Percentiles rank a stretch among this genome's conserved stretches.
phyloP scores from a whole-genome alignment of 768 basidiomycete species.

The Macrolepiota albuminosa region DNA sequence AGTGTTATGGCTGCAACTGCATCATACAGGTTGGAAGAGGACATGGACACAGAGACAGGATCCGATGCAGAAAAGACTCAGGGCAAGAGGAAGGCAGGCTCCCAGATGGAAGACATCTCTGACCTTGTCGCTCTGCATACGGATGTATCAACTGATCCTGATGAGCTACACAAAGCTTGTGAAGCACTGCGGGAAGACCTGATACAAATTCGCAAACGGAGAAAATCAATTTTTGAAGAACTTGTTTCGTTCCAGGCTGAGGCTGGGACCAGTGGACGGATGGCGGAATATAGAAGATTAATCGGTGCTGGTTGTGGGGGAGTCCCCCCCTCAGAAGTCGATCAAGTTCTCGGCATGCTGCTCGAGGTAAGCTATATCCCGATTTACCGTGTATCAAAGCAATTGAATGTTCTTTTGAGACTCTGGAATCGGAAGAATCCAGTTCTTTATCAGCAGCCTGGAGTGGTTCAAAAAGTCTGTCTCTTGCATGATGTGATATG shows the following conservation, averaged over 20 bases:
- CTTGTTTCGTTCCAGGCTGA: constrained; percentile 82
- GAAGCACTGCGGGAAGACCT: constrained; percentile 64
- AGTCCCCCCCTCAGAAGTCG: constrained; percentile 81
- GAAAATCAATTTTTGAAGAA: constrained; percentile 69
- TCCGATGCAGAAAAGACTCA: constrained; percentile 42
- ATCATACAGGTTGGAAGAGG: constrained; percentile 43
- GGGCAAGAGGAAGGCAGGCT: constrained; percentile 49
- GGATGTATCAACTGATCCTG: constrained; percentile 53
- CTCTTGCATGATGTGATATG: constrained; percentile 8
- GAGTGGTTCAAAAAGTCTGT: constrained; percentile 30
- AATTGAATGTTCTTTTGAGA: constrained; percentile 35
- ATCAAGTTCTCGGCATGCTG: constrained; percentile 78
- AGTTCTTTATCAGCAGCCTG: constrained; percentile 52
- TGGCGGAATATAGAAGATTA: constrained; percentile 83
- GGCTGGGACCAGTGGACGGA: constrained; percentile 83
- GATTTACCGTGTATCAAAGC: neutral
- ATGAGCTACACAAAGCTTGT: constrained; percentile 49
- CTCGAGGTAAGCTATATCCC: constrained; percentile 56
- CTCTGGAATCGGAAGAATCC: constrained; percentile 78
- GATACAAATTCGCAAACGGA: constrained; percentile 56
- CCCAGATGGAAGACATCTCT: constrained; percentile 52
- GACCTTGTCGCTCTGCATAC: constrained; percentile 59
- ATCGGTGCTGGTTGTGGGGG: constrained; percentile 91
- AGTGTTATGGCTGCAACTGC: constrained; percentile 40
- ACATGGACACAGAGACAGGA: constrained; percentile 32